phyloP scores from a whole-genome alignment of 2,329 filamentous ascomycete species.

The Monosporascus sp. region DNA sequence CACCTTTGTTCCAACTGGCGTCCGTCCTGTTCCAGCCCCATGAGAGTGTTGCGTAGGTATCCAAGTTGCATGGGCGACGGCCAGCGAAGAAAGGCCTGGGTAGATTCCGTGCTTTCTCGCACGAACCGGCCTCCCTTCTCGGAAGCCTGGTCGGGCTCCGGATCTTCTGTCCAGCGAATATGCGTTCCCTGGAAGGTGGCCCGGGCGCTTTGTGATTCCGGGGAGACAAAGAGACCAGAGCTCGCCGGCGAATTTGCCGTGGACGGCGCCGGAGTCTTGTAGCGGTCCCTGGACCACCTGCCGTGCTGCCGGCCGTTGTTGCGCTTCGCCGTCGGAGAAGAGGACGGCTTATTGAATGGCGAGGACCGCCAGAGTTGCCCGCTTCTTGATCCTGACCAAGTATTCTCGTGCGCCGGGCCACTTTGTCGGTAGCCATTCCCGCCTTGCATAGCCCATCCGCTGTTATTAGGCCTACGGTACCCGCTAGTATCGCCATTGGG shows the following conservation, averaged over 20 bases:
- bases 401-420: neutral
- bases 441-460: too few species aligned
- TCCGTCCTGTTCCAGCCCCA: too few species aligned
- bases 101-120: neutral
- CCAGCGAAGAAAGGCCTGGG: neutral
- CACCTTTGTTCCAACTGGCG: neutral
- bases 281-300: neutral
- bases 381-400: neutral
- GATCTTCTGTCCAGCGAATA: neutral
- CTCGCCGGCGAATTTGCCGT: neutral
- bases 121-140: neutral
- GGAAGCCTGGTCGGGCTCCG: neutral
- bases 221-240: neutral
- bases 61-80: neutral
- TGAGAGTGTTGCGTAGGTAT: neutral
- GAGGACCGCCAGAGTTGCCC: too few species aligned
- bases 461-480: too few species aligned
- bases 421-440: neutral
- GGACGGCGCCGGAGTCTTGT: neutral
- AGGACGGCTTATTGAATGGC: neutral
- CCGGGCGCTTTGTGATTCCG: neutral
- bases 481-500: too few species aligned
- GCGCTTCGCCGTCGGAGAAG: neutral
- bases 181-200: neutral
- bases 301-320: accelerated